A percentile compares a stretch with the other conserved stretches of the same genome.
Conservation (phyloP, 768 basidiomycete species). For the Russula compacta region DNA sequence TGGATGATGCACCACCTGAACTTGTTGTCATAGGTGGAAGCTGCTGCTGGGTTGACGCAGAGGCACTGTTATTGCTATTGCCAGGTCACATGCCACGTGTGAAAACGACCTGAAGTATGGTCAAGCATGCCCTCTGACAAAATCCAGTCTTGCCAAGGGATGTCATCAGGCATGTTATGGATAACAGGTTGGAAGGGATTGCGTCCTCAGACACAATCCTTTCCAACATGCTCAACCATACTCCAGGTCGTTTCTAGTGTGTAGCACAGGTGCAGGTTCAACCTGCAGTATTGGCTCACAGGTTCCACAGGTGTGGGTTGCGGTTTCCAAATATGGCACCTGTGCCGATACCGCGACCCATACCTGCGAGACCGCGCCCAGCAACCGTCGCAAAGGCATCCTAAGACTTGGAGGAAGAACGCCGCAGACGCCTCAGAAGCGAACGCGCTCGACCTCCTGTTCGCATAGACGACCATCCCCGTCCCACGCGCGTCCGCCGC, state of each 20-base stretch:
- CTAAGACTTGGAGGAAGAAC: no score
- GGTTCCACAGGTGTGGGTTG: no score
- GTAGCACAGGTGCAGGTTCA: no score
- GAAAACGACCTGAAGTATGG: background rate
- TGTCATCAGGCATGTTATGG: slow-evolving; percentile 17
- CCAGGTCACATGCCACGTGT: background rate
- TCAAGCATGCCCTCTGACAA: background rate
- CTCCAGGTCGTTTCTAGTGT: no score
- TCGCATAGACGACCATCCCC: background rate
- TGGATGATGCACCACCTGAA: background rate
- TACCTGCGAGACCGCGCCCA: no score
- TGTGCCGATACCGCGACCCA: no score
- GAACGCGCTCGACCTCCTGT: background rate
- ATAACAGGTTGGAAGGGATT: slow-evolving; percentile 24
- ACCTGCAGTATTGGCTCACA: no score
- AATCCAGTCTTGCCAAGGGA: slow-evolving; percentile 8
- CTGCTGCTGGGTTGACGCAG: background rate
- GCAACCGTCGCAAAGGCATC: no score
- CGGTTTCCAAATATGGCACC: no score
- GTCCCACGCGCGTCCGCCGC: background rate
- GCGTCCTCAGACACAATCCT: slow-evolving; percentile 28
- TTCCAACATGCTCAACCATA: no score
- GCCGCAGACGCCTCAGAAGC: background rate
- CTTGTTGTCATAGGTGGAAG: background rate
- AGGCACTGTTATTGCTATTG: no score